These are phyloP conservation scores for Quambalaria eucalypti DNA, from an alignment of 1,284 basidiomycete species.

Conservation along the genomic window DNA sequence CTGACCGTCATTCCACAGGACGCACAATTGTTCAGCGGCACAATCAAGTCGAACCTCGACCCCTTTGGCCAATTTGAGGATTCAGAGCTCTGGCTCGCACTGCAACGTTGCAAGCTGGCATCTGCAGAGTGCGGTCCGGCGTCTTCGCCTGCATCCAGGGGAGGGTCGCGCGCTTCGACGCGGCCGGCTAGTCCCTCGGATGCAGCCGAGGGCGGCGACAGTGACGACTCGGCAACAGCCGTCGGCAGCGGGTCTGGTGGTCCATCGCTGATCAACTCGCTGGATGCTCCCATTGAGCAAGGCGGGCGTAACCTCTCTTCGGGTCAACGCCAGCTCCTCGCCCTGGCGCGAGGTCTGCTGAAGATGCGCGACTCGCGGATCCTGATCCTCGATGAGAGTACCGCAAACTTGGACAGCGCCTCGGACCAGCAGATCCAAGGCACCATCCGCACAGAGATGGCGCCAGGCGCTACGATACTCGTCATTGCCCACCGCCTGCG, in stretches of 20 bases:
- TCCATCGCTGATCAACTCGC: constrained; percentile 50
- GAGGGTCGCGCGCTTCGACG: constrained; percentile 18
- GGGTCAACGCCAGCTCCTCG: constrained; percentile 55
- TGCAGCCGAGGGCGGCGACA: constrained; percentile 3
- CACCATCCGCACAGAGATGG: constrained; percentile 49
- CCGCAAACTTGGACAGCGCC: constrained; percentile 48
- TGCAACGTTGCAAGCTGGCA: constrained; percentile 50
- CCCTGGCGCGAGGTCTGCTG: constrained; percentile 54
- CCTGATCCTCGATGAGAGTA: constrained; percentile 54
- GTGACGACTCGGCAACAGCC: constrained; percentile 1
- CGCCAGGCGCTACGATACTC: constrained; percentile 48
- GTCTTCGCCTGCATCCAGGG: constrained; percentile 13
- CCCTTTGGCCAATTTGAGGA: constrained; percentile 68
- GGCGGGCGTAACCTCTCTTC: constrained; percentile 52
- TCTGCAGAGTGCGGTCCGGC: constrained; percentile 1
- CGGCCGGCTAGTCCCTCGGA: constrained; percentile 19
- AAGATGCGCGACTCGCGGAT: constrained; percentile 51
- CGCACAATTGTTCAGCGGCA: constrained; percentile 49
- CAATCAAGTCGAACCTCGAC: constrained; percentile 47
- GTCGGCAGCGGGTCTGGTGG: constrained; percentile 30
- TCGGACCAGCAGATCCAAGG: constrained; percentile 52
- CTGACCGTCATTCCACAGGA: constrained; percentile 86
- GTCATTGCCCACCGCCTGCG: constrained; percentile 61
- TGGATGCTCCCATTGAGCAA: constrained; percentile 52
- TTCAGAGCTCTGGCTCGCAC: constrained; percentile 54